Evolutionary conservation across 2,329 filamentous ascomycete species (phyloP).

Genomic region (Fusarium vanettenii): DNA sequence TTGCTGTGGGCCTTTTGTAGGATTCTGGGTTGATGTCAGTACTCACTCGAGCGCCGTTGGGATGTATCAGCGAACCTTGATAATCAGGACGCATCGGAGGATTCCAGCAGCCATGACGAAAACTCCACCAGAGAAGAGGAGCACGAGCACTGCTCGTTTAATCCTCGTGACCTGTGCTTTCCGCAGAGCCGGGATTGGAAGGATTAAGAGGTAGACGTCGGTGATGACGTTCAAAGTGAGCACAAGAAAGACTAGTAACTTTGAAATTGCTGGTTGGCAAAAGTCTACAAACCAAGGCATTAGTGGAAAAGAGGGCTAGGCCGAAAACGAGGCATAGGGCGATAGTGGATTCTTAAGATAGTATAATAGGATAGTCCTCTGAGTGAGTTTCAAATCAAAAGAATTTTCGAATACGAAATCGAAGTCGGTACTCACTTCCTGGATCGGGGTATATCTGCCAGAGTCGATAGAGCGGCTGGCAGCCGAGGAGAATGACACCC

Average conservation of each 20-base stretch:
- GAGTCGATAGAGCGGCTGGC: constrained; percentile 47
- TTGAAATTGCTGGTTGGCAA: constrained; percentile 53
- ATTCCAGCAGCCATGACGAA: constrained; percentile 52
- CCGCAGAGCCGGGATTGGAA: constrained; percentile 62
- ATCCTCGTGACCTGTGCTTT: constrained; percentile 56
- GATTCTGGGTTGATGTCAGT: constrained; percentile 38
- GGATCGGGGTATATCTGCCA: constrained; percentile 56
- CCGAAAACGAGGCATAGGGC: no score
- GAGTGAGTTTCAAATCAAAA: no score
- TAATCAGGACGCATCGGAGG: constrained; percentile 48
- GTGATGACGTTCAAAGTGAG: constrained; percentile 50
- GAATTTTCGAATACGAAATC: no score
- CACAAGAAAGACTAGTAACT: constrained; percentile 49
- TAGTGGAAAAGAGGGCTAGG: not conserved
- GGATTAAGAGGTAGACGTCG: constrained; percentile 53
- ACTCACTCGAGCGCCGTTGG: no score
- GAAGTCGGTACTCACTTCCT: constrained; percentile 43
- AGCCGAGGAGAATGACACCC: constrained; percentile 47
- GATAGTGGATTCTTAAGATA: no score
- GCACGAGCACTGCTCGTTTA: constrained; percentile 62
- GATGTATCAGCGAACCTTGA: constrained; percentile 34
- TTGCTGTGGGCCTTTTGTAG: constrained; percentile 46
- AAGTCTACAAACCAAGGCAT: constrained; percentile 31
- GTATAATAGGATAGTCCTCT: no score
- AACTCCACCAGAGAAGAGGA: constrained; percentile 58